Evolutionary conservation across 2,329 filamentous ascomycete genomes (phyloP).

Genomic region (Pseudogymnoascus sp.): DNA sequence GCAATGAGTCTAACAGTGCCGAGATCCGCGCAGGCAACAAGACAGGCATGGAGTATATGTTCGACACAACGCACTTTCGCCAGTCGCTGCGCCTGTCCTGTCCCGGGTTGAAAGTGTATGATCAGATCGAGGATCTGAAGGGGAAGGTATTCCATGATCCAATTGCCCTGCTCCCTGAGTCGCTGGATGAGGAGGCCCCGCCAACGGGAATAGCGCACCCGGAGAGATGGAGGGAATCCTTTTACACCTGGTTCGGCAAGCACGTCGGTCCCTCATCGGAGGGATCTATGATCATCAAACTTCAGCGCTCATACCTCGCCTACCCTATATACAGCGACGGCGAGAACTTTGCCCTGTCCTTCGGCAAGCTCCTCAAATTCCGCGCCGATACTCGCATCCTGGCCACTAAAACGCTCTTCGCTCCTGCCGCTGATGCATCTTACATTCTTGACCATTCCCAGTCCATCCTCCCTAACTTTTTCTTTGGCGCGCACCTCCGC

Average conservation of each 20-base stretch:
- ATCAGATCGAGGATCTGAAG: conserved; percentile 16
- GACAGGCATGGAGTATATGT: conserved; percentile 20
- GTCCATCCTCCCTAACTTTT: conserved; percentile 11
- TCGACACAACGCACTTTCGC: conserved; percentile 22
- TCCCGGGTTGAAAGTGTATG: conserved; percentile 19
- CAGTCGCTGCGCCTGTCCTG: conserved; percentile 21
- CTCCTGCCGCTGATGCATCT: neutral
- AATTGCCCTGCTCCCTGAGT: conserved; percentile 20
- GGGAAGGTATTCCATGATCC: conserved; percentile 11
- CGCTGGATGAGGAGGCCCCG: conserved; percentile 16
- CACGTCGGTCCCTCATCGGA: conserved; percentile 63
- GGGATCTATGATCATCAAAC: conserved; percentile 15
- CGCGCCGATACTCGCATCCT: conserved; percentile 17
- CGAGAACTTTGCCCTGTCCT: conserved; percentile 15
- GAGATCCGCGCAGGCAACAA: conserved; percentile 14
- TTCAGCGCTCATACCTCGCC: conserved; percentile 18
- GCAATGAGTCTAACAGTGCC: conserved; percentile 25
- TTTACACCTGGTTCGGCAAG: conserved; percentile 72
- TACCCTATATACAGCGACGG: conserved; percentile 19
- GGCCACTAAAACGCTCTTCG: conserved; percentile 17
- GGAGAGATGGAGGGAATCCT: conserved; percentile 19
- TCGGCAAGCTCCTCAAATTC: conserved; percentile 21
- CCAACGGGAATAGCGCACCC: conserved; percentile 17
- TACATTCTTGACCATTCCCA: conserved; percentile 6
- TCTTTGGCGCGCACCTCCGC: conserved; percentile 21